Percentiles rank a stretch among this genome's conserved stretches.
Conservation (phyloP, 2,329 filamentous ascomycete species). For the Ophiostoma montium region DNA sequence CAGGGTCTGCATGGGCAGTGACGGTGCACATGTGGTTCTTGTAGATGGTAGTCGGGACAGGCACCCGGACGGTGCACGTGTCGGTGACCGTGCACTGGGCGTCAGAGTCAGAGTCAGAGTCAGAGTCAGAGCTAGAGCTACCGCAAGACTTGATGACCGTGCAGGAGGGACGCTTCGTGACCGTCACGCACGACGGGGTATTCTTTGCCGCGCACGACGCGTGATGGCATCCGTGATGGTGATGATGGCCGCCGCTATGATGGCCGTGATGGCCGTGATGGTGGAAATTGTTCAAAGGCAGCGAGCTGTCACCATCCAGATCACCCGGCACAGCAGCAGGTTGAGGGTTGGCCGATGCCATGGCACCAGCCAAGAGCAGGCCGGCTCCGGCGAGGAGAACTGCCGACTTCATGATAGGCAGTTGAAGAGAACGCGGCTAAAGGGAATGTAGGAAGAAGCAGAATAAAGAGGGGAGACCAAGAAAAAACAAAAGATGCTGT, state of each 20-base stretch:
- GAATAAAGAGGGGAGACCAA: slow-evolving; percentile 2
- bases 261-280: neutral
- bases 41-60: slow-evolving; percentile 4
- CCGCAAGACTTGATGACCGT: slow-evolving; percentile 3
- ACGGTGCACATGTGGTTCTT: neutral
- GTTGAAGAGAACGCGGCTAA: neutral
- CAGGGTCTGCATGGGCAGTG: neutral
- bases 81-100: slow-evolving; percentile 3
- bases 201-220: neutral
- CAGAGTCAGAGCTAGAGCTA: neutral
- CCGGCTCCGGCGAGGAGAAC: slow-evolving; percentile 9
- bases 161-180: neutral
- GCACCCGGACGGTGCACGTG: slow-evolving; percentile 1
- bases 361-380: slow-evolving; percentile 6
- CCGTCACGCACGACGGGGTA: neutral
- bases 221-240: neutral
- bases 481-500: slow-evolving; percentile 1
- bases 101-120: no score
- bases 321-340: neutral
- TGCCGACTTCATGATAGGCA: slow-evolving; percentile 11
- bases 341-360: neutral
- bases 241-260: neutral
- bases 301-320: neutral
- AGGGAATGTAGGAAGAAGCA: neutral
- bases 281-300: neutral